Base-by-base conservation (phyloP, 1,284 basidiomycete species). In the Leucoagaricus sp. region DNA sequence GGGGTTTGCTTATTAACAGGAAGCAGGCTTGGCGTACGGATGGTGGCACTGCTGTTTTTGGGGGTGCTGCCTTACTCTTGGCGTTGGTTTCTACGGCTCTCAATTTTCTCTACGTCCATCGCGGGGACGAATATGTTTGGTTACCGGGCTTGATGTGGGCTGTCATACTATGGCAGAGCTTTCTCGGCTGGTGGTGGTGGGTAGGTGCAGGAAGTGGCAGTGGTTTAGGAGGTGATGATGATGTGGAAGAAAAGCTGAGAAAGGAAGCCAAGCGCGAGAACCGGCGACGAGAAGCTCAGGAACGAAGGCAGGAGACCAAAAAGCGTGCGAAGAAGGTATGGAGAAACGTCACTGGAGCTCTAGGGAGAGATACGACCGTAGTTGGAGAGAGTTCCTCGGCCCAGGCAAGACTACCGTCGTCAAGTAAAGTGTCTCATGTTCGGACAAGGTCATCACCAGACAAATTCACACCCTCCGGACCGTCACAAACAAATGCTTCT, bases 161-260 rank as follows among this genome's bases (percentile, higher is more conserved):
- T 2, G 86, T 95, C 41, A 84, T 96, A 10, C 82, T 96, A 15
- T 96, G 94, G 94, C 94, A 97, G 76, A 92, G 86, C 72, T 93
- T 93, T 67, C 70, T 93, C 26, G 93, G 92, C 0, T 96, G 93
- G 91, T 96, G 94, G 94, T 96, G 94, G 94, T 98, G 94, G 94
- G 94, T 96, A 19, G 95, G 95, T 15, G 88, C 92, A 1, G 94
- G 94, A 2, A 77, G 73, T 59, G 76, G 74, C 1, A 65, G 58
- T 81, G 91, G 86, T 77, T 83, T 68, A 78, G 86, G 15, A 12
- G 69, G 65, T 12, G 68, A 70, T 38, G 67, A 72, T 31, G 68
- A 69, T 21, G 57, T 74, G 33, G 66, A 76, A 48, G 85, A 89
- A 55, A 78, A 86, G 51, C 67, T 87, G 38, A 63, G 71, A 38